phyloP scores from a whole-genome alignment of 176 grass and related monocot species.

The Raddia guianensis region DNA sequence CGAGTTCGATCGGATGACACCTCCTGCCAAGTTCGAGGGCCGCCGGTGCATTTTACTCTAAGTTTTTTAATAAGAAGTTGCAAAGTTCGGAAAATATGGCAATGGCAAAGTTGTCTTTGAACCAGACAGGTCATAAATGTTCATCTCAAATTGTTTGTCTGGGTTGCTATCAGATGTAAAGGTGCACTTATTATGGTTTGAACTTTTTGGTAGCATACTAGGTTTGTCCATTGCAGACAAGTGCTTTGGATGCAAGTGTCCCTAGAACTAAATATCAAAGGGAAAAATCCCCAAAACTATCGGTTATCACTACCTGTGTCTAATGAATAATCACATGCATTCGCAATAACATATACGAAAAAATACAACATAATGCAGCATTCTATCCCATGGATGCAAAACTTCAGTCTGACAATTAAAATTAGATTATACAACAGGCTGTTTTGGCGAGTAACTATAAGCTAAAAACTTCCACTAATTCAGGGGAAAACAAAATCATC shows the following conservation, averaged over 20 bases:
- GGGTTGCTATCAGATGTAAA: not conserved
- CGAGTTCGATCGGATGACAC: no score
- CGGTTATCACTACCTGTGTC: no score
- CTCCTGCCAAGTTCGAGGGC: no score
- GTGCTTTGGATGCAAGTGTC: no score
- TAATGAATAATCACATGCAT: not conserved
- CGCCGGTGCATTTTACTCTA: no score
- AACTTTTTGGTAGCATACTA: not conserved
- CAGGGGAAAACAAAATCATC: not conserved
- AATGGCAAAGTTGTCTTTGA: no score
- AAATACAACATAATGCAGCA: not conserved
- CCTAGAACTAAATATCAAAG: no score
- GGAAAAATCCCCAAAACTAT: no score
- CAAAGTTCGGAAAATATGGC: no score
- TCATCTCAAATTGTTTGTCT: not conserved
- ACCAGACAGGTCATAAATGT: not conserved
- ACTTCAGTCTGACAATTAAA: not conserved
- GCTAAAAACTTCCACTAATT: constrained; percentile 18
- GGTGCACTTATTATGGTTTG: not conserved
- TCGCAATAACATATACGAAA: not conserved
- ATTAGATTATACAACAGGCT: not conserved
- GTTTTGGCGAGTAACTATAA: not conserved
- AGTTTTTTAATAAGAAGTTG: no score
- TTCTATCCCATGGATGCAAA: not conserved
- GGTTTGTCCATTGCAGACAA: no score